A percentile compares a stretch with the other conserved stretches of the same genome.
phyloP scores from a whole-genome alignment of 306 rosid species.

The Rosa chinensis region DNA sequence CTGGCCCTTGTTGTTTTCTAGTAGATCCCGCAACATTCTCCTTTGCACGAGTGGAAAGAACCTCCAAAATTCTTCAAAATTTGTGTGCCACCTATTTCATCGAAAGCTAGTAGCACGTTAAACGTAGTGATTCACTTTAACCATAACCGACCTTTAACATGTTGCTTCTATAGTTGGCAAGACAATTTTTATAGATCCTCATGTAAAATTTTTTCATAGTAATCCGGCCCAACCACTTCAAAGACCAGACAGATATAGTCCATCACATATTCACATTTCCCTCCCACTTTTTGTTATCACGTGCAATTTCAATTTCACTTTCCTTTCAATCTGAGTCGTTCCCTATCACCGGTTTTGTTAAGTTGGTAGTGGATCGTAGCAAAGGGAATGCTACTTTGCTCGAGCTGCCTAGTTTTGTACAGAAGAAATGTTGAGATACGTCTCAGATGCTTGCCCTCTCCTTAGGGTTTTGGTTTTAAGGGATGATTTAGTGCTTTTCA shows the following conservation, averaged over 20 bases:
- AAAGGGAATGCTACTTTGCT: neutral
- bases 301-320: too few relatives aligned
- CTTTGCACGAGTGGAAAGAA: neutral
- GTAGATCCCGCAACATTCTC: neutral
- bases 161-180: neutral
- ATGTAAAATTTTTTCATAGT: neutral
- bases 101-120: too few relatives aligned
- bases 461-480: neutral
- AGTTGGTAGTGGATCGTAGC: neutral
- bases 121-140: too few relatives aligned
- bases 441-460: neutral
- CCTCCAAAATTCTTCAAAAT: neutral
- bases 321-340: too few relatives aligned
- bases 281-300: too few relatives aligned
- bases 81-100: neutral
- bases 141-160: neutral
- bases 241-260: neutral
- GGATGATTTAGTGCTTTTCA: too few relatives aligned
- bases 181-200: too few relatives aligned
- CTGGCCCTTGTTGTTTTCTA: too few relatives aligned
- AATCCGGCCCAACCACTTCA: neutral
- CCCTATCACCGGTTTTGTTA: too few relatives aligned
- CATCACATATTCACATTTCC: too few relatives aligned
- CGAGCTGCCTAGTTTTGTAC: neutral
- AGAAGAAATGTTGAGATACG: too few relatives aligned